Conservation (phyloP, 1,284 basidiomycete species). For the Phlebopus sp. region DNA sequence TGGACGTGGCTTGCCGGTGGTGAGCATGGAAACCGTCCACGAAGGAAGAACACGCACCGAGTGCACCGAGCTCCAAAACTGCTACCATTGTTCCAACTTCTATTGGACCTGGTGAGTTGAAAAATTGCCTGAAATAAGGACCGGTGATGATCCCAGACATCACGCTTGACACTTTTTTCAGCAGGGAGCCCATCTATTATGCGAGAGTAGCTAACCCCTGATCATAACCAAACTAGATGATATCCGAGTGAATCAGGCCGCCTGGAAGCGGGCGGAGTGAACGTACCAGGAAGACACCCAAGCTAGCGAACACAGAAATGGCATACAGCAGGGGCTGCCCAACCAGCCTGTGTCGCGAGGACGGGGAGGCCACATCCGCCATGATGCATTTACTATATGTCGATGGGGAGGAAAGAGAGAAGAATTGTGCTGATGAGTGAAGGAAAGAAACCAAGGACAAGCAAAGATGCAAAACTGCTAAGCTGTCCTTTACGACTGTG, state of each 20-base stretch:
- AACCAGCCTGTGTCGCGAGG: slow-evolving; percentile 56
- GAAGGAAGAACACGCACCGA: slow-evolving; percentile 52
- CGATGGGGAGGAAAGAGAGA: slow-evolving; percentile 6
- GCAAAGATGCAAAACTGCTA: slow-evolving; percentile 7
- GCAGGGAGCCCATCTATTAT: slow-evolving; percentile 18
- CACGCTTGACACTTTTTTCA: slow-evolving; percentile 51
- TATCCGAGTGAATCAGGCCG: slow-evolving; percentile 13
- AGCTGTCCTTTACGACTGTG: not conserved
- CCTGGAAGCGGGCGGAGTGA: not conserved
- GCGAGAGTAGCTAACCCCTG: slow-evolving; percentile 62
- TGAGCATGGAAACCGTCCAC: slow-evolving; percentile 4
- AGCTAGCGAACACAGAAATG: slow-evolving; percentile 80
- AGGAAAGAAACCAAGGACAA: slow-evolving; percentile 11
- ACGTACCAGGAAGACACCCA: slow-evolving; percentile 85
- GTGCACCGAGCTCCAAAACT: slow-evolving; percentile 88
- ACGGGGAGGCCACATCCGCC: slow-evolving; percentile 33
- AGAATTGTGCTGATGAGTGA: slow-evolving; percentile 7
- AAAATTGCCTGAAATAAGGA: slow-evolving; percentile 83
- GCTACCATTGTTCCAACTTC: slow-evolving; percentile 88
- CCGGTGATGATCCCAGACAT: slow-evolving; percentile 95
- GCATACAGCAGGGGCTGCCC: slow-evolving; percentile 81
- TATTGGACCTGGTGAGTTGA: slow-evolving; percentile 72
- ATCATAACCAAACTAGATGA: slow-evolving; percentile 81
- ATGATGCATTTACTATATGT: slow-evolving; percentile 43
- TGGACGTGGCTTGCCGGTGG: slow-evolving; percentile 69